Conservation (phyloP, 495 filamentous ascomycete genomes). For the Hypoxylon perforatum region DNA sequence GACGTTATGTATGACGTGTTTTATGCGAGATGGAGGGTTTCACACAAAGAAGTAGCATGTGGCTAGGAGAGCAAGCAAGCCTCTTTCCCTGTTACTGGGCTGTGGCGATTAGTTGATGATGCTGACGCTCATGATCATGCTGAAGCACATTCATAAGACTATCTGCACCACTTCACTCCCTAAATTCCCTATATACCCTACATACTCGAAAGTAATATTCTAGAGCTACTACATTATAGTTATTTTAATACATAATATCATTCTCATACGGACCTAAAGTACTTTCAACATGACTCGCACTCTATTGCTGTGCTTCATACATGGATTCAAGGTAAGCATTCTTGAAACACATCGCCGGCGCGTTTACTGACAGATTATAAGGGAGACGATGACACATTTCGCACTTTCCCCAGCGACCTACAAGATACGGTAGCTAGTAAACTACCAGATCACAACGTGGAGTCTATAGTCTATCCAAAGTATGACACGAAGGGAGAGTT, state of each 20-base stretch:
- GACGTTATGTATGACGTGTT: slow-evolving; percentile 44
- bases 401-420: slow-evolving; percentile 77
- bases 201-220: no score
- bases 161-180: neutral
- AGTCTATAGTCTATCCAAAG: slow-evolving; percentile 81
- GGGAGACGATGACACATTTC: slow-evolving; percentile 91
- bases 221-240: neutral
- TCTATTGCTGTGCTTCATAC: slow-evolving; percentile 87
- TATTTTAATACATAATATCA: slow-evolving; percentile 1
- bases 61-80: neutral
- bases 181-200: no score
- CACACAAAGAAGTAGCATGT: slow-evolving; percentile 8
- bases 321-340: slow-evolving; percentile 86
- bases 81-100: neutral
- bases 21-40: slow-evolving; percentile 26
- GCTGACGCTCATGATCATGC: neutral
- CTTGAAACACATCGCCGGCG: neutral
- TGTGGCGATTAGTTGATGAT: slow-evolving; percentile 5
- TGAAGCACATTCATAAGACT: neutral
- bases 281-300: slow-evolving; percentile 75
- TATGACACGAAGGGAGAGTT: slow-evolving; percentile 93
- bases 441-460: slow-evolving; percentile 77
- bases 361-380: slow-evolving; percentile 44
- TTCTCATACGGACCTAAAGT: neutral
- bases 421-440: slow-evolving; percentile 72